Evolutionary conservation across 352 stramenopile species (phyloP), one percentile per base, ranked within the genome.

Genomic region (Saprolegnia diclina): DNA sequence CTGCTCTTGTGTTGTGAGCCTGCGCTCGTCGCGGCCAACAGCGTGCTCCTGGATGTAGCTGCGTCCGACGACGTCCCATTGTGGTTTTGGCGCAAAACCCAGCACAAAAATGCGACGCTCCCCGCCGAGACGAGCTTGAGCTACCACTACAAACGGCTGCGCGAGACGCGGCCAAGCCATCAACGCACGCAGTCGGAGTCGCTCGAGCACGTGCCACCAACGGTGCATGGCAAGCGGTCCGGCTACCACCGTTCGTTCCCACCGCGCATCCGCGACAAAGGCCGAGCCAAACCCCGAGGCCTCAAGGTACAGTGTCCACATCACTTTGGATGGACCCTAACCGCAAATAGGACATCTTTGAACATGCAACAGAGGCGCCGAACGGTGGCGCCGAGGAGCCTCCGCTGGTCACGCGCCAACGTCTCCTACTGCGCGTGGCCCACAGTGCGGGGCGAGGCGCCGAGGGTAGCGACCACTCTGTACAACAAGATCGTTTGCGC

Each of bases 151-250:
- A 37, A 52, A 24, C 63, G 42, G 35, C 63, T 19, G 21, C 29
- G 50, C 10, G 35, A 65, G 44, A n/a, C 35, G 10, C 26, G n/a
- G 18, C n/a, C 35, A 69, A 48, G 63, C 53, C 63, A 69, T 37
- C 32, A 45, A 32, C 63, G 63, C 53, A 42, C 61, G 32, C 44
- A 69, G 21, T 69, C 63, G 5, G 63, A 69, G 44, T 53, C 53
- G 48, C 24, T 69, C 18, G 53, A 69, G 48, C 45, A 57, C 29
- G 19, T 59, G 7, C 11, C 46, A 14, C 32, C 7, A 14, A 45
- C 7, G 38, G 7, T 45, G 52, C 63, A 6, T 61, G 21, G 63
- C 35, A 42, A 9, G 10, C 21, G 56, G 4, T 19, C 14, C n/a
- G 38, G 21, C 32, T 16, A 63, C 5, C 38, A 44, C 18, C 21